Evolutionary conservation across 2,329 filamentous ascomycete genomes (phyloP).

Genomic region (Claviceps africana): DNA sequence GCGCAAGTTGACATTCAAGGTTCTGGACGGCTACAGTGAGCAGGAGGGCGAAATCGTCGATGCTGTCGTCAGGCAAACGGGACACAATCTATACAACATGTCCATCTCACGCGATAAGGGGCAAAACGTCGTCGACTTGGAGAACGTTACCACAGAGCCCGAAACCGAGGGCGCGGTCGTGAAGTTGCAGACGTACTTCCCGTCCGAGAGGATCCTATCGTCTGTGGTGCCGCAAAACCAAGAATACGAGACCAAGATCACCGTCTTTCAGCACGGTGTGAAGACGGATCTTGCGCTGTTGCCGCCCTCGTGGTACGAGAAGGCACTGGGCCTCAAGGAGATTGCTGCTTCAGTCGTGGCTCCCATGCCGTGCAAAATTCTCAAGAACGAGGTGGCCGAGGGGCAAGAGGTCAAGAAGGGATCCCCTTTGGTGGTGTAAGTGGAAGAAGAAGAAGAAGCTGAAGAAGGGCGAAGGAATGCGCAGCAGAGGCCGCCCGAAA

Average conservation of each 20-base stretch:
- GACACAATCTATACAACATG: slow-evolving; percentile 32
- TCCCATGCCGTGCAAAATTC: slow-evolving; percentile 94
- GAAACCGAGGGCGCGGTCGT: slow-evolving; percentile 14
- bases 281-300: slow-evolving; percentile 45
- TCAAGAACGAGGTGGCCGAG: slow-evolving; percentile 75
- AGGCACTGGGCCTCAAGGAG: slow-evolving; percentile 74
- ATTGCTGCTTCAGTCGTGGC: slow-evolving; percentile 69
- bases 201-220: slow-evolving; percentile 63
- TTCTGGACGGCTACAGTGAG: slow-evolving; percentile 47
- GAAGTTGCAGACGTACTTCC: slow-evolving; percentile 49
- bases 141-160: slow-evolving; percentile 31
- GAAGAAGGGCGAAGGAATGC: not conserved
- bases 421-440: slow-evolving; percentile 69
- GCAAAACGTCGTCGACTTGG: slow-evolving; percentile 24
- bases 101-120: slow-evolving; percentile 29
- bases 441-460: too few relatives aligned
- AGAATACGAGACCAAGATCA: slow-evolving; percentile 47
- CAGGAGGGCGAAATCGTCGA: slow-evolving; percentile 49
- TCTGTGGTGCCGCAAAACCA: slow-evolving; percentile 52
- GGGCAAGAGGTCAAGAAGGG: slow-evolving; percentile 76
- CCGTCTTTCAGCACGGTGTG: slow-evolving; percentile 59
- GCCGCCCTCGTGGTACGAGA: slow-evolving; percentile 67
- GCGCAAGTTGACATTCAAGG: slow-evolving; percentile 37
- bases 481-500: too few relatives aligned
- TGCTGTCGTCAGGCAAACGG: slow-evolving; percentile 35